Percentiles rank a stretch among this genome's conserved stretches.
These are phyloP conservation scores for Castanea crenata DNA, from an alignment of 306 rosid genomes.

Conservation along the genomic window DNA sequence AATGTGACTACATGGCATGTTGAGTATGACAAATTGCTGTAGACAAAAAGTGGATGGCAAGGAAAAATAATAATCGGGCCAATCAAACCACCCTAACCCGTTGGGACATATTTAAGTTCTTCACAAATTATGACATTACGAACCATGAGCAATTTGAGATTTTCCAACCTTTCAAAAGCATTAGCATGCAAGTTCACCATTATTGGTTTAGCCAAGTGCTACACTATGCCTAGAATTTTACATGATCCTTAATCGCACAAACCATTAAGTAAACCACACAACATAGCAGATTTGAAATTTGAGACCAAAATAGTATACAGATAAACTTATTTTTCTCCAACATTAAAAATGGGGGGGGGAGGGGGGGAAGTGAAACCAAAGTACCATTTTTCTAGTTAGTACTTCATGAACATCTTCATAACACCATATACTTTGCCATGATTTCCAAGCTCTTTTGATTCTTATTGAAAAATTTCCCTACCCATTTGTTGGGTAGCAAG, in stretches of 20 bases:
- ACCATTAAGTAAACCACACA: background rate
- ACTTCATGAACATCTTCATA: slow-evolving; percentile 7
- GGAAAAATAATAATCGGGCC: slow-evolving; percentile 9
- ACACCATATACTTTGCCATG: slow-evolving; percentile 16
- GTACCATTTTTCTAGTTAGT: slow-evolving; percentile 13
- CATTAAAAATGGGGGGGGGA: background rate
- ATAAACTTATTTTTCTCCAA: no score
- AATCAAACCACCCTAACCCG: slow-evolving; percentile 13
- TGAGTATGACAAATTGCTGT: background rate
- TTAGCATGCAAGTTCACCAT: slow-evolving; percentile 15
- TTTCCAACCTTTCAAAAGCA: slow-evolving; percentile 22
- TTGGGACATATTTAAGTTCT: slow-evolving; percentile 5
- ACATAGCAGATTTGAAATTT: no score
- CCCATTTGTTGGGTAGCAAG: slow-evolving; percentile 16
- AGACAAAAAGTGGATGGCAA: background rate
- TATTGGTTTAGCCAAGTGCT: background rate
- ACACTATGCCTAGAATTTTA: background rate
- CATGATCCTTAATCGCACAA: slow-evolving; percentile 9
- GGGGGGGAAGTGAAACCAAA: background rate
- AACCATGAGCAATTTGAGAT: slow-evolving; percentile 4
- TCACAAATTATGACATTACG: slow-evolving; percentile 6
- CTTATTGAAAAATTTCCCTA: background rate
- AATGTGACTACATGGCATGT: slow-evolving; percentile 9
- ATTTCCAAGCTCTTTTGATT: slow-evolving; percentile 15
- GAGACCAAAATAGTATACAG: no score